These are phyloP conservation scores for Schizothecium vesticola DNA, from an alignment of 495 filamentous ascomycete species.

Conservation along the genomic window DNA sequence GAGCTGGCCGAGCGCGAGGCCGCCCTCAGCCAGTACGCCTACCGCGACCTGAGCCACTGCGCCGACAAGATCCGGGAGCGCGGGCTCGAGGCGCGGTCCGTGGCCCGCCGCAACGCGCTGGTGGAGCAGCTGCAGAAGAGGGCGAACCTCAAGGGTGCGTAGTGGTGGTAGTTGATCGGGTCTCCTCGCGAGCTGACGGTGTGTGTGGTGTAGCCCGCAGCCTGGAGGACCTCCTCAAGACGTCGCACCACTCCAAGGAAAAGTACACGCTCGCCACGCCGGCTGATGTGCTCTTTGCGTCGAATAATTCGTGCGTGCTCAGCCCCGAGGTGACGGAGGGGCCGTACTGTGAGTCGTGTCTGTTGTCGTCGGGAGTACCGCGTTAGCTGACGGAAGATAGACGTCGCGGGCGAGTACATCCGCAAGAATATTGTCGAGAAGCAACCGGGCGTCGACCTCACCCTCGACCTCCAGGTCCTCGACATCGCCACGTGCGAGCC, in stretches of 20 bases:
- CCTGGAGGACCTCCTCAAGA: conserved; percentile 23
- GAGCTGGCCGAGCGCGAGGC: conserved; percentile 43
- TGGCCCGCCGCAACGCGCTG: conserved; percentile 39
- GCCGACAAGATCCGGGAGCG: conserved; percentile 45
- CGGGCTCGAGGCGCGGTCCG: conserved; percentile 40
- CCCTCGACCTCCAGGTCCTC: conserved; percentile 57
- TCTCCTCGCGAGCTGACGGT: not conserved
- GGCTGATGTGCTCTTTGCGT: conserved; percentile 36
- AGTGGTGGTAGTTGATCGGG: not conserved
- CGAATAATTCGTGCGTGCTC: conserved; percentile 47
- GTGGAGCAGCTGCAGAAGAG: conserved; percentile 19
- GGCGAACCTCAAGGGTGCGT: conserved; percentile 14
- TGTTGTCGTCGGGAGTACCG: not conserved
- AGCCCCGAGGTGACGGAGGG: conserved; percentile 53
- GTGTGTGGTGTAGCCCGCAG: conserved; percentile 27
- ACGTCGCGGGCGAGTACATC: conserved; percentile 43
- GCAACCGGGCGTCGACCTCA: conserved; percentile 50
- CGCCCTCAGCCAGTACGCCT: conserved; percentile 33
- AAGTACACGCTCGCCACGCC: conserved; percentile 15
- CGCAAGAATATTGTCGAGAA: conserved; percentile 52
- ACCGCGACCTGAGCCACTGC: conserved; percentile 44
- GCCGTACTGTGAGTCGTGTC: conserved; percentile 42
- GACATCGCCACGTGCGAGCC: conserved; percentile 56
- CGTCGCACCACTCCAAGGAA: conserved; percentile 10
- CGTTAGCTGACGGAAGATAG: conserved; percentile 11